These are phyloP conservation scores for Phaffia tasmanica DNA, from an alignment of 768 basidiomycete species.

Conservation along the genomic window DNA sequence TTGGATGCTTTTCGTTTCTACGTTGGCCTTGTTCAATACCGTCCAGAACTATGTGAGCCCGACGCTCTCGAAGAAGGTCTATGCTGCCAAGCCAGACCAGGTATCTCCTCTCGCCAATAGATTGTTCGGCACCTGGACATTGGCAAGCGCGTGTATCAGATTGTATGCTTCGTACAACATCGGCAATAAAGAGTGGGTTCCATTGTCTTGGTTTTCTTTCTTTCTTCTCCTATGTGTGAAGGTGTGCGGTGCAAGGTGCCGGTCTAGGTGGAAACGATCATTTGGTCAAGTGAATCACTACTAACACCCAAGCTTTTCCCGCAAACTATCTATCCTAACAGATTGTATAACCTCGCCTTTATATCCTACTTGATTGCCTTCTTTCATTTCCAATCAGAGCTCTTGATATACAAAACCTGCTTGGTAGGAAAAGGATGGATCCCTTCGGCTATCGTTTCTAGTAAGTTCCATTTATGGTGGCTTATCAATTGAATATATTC, in stretches of 20 bases:
- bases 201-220: neutral
- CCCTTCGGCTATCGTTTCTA: conserved; percentile 70
- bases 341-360: conserved; percentile 79
- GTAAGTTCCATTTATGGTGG: conserved; percentile 45
- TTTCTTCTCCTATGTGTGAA: conserved; percentile 14
- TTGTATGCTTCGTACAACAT: conserved; percentile 84
- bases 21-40: conserved; percentile 72
- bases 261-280: conserved; percentile 13
- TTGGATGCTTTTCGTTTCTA: conserved; percentile 76
- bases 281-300: conserved; percentile 9
- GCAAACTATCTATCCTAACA: conserved; percentile 34
- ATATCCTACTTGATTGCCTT: conserved; percentile 82
- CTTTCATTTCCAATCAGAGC: conserved; percentile 75
- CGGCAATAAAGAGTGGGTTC: conserved; percentile 59
- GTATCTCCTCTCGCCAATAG: conserved; percentile 74
- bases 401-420: conserved; percentile 68
- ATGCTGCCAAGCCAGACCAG: conserved; percentile 44
- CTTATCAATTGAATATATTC: too few species aligned
- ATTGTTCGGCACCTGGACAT: conserved; percentile 84
- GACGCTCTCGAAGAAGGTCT: conserved; percentile 65
- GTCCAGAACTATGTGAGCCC: conserved; percentile 69
- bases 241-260: too few species aligned
- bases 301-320: neutral
- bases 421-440: conserved; percentile 51
- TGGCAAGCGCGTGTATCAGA: conserved; percentile 71